Percentiles rank a stretch among this genome's conserved stretches.
These are phyloP conservation scores for Casuarina equisetifolia DNA, from an alignment of 306 rosid species.

Conservation along the genomic window DNA sequence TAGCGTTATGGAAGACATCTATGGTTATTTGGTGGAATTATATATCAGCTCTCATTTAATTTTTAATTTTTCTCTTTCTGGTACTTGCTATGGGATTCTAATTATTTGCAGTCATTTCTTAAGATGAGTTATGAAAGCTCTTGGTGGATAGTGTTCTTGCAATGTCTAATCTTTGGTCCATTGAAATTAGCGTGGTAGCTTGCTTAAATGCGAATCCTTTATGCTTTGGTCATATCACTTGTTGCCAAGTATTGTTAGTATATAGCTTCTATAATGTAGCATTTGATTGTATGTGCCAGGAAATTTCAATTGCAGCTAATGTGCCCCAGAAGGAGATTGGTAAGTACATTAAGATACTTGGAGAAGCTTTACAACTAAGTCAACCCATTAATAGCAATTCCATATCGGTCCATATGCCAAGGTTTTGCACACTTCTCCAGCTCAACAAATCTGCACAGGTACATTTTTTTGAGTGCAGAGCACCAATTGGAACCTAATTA, in stretches of 20 bases:
- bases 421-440: conserved; percentile 95
- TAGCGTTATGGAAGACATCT: background rate
- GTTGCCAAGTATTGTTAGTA: conserved; percentile 6
- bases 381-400: conserved; percentile 97
- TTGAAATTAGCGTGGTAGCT: background rate
- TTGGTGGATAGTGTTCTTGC: background rate
- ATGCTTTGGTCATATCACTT: conserved; percentile 2
- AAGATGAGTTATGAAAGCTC: background rate
- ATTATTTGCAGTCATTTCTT: background rate
- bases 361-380: conserved; percentile 93
- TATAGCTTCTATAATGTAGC: conserved; percentile 26
- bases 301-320: conserved; percentile 94
- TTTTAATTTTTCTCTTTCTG: background rate
- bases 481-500: conserved; percentile 13
- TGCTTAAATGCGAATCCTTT: background rate
- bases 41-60: background rate
- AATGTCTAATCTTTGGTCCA: background rate
- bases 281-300: conserved; percentile 49
- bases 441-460: conserved; percentile 99
- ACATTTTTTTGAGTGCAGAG: conserved; percentile 15
- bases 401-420: conserved; percentile 92
- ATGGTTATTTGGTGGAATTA: background rate
- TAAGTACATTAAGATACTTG: conserved; percentile 93
- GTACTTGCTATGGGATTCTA: background rate
- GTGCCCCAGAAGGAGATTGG: conserved; percentile 94